Evolutionary conservation across 2,329 filamentous ascomycete species (phyloP).

Genomic region (Xylaria sp.): DNA sequence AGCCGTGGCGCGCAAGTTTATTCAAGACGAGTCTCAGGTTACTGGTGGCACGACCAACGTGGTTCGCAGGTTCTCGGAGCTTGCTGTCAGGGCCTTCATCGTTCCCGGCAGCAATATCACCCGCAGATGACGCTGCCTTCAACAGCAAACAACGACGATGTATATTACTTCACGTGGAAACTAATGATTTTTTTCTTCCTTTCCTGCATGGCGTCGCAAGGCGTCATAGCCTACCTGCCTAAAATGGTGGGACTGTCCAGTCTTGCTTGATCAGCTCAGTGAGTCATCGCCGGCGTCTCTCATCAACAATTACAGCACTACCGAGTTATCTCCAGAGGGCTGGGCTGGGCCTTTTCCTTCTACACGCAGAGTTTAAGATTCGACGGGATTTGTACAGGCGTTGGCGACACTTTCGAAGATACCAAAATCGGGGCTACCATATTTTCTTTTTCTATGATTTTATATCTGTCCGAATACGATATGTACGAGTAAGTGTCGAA

Average conservation of each 20-base stretch:
- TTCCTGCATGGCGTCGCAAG: conserved; percentile 8
- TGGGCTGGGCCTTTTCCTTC: neutral
- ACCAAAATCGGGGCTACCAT: conserved; percentile 19
- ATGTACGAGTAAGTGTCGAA: conserved; percentile 29
- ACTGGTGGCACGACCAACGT: conserved; percentile 75
- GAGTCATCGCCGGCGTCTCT: conserved; percentile 1
- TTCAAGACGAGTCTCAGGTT: conserved; percentile 64
- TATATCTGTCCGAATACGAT: conserved; percentile 4
- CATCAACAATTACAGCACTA: neutral
- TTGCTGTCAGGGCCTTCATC: conserved; percentile 64
- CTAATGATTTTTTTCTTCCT: conserved; percentile 4
- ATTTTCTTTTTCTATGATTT: conserved; percentile 17
- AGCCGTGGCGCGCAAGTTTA: conserved; percentile 70
- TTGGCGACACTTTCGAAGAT: conserved; percentile 7
- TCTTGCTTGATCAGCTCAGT: neutral
- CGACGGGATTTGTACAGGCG: neutral
- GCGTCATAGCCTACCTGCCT: neutral
- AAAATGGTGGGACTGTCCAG: conserved; percentile 5
- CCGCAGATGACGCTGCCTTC: conserved; percentile 21
- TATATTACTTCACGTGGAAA: conserved; percentile 15
- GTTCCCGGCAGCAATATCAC: conserved; percentile 54
- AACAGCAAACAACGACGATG: conserved; percentile 4
- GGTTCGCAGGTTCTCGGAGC: conserved; percentile 69
- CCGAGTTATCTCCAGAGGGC: neutral
- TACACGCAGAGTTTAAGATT: neutral